Evolutionary conservation across 768 basidiomycete species (phyloP).

Genomic region (Butyriboletus loyo): DNA sequence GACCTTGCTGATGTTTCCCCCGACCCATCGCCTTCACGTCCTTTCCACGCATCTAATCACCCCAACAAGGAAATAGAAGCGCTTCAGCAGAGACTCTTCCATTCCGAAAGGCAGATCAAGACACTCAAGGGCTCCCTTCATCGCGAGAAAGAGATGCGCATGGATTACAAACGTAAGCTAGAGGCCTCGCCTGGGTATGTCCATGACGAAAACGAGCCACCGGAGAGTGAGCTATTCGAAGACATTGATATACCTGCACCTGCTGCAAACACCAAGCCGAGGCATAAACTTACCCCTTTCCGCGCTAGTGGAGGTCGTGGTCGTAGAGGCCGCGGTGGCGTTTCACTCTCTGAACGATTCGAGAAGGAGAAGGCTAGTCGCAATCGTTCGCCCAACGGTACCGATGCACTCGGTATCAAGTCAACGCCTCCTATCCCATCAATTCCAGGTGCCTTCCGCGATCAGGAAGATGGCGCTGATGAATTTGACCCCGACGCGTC

Average conservation of each 20-base stretch:
- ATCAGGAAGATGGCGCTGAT: constrained; percentile 12
- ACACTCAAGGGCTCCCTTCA: constrained; percentile 77
- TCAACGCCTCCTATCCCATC: constrained; percentile 30
- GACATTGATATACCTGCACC: constrained; percentile 41
- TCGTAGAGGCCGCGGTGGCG: constrained; percentile 51
- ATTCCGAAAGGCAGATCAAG: constrained; percentile 81
- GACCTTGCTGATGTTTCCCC: constrained; percentile 54
- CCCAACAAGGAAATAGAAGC: constrained; percentile 80
- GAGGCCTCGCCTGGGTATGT: constrained; percentile 39
- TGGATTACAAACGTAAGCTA: constrained; percentile 60
- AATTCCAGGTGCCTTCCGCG: constrained; percentile 32
- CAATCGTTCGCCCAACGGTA: constrained; percentile 46
- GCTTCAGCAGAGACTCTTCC: constrained; percentile 75
- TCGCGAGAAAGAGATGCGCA: constrained; percentile 79
- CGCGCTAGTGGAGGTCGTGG: constrained; percentile 44
- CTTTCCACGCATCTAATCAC: constrained; percentile 70
- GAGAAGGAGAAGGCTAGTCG: constrained; percentile 56
- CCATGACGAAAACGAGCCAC: constrained; percentile 37
- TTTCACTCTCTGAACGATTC: constrained; percentile 59
- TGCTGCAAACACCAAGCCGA: constrained; percentile 34
- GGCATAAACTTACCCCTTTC: constrained; percentile 52
- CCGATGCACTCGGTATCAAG: constrained; percentile 18
- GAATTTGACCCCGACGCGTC: constrained; percentile 25
- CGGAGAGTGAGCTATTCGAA: constrained; percentile 43
- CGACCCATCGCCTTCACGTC: constrained; percentile 56